These are phyloP conservation scores for Colletotrichum theobromicola DNA, from an alignment of 2,329 filamentous ascomycete species.

Conservation along the genomic window DNA sequence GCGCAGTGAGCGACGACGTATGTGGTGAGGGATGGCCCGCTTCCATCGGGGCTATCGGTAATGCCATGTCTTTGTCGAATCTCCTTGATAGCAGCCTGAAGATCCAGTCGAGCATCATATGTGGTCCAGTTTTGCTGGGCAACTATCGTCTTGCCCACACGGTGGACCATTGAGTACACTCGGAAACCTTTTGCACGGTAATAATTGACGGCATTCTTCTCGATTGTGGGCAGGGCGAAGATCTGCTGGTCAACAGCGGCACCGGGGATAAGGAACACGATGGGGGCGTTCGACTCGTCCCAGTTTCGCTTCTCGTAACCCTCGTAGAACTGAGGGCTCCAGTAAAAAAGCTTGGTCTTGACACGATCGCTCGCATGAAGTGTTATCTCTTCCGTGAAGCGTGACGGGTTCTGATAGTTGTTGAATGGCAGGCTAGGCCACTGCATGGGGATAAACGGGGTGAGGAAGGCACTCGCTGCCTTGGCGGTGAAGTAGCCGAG, in stretches of 20 bases:
- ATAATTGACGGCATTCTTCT: conserved; percentile 66
- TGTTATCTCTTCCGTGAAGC: conserved; percentile 42
- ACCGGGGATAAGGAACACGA: conserved; percentile 66
- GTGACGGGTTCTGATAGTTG: conserved; percentile 57
- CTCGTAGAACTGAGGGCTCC: conserved; percentile 51
- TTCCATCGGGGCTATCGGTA: conserved; percentile 8
- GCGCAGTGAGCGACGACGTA: conserved; percentile 69
- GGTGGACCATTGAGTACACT: conserved; percentile 63
- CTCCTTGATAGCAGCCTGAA: conserved; percentile 58
- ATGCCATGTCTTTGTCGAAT: conserved; percentile 47
- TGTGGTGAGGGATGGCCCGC: conserved; percentile 37
- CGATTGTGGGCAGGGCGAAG: conserved; percentile 66
- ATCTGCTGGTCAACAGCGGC: conserved; percentile 69
- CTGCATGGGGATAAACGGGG: conserved; percentile 58
- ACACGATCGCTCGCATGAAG: conserved; percentile 59
- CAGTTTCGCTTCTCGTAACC: conserved; percentile 24
- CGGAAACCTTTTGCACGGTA: conserved; percentile 65
- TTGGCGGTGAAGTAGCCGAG: conserved; percentile 61
- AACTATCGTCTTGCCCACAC: conserved; percentile 58
- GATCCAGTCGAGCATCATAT: conserved; percentile 63
- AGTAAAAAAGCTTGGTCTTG: conserved; percentile 58
- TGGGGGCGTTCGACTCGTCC: conserved; percentile 38
- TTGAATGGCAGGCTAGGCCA: conserved; percentile 53
- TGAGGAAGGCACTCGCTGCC: conserved; percentile 57
- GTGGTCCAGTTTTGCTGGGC: conserved; percentile 61